Percentiles rank a stretch among this genome's conserved stretches.
Conservation (phyloP, 768 basidiomycete genomes). For the Podaxis pistillaris region DNA sequence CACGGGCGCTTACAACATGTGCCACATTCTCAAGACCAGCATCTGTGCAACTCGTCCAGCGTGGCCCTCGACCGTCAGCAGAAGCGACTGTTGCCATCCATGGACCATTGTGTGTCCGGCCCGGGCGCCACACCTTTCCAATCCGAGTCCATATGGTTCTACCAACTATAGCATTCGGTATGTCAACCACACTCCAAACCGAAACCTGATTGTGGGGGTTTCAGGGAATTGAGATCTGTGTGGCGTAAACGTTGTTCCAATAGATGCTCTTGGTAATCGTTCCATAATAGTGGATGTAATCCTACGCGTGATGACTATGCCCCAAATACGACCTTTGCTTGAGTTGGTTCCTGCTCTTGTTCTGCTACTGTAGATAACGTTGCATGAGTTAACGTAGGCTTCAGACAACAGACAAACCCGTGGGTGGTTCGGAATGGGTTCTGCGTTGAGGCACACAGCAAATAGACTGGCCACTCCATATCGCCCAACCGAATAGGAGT, state of each 20-base stretch:
- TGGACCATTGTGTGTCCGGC: neutral
- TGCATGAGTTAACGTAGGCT: neutral
- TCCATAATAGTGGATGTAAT: neutral
- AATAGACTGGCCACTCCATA: conserved; percentile 28
- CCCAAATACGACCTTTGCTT: conserved; percentile 30
- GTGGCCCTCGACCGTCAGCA: neutral
- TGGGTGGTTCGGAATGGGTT: conserved; percentile 32
- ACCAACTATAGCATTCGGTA: neutral
- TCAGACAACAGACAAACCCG: conserved; percentile 27
- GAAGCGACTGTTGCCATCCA: neutral
- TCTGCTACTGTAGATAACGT: neutral
- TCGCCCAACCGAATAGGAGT: conserved; percentile 28
- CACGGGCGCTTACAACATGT: neutral
- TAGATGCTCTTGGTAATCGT: conserved; percentile 2
- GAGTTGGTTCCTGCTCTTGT: conserved; percentile 18
- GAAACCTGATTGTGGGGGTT: conserved; percentile 88
- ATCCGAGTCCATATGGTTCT: neutral
- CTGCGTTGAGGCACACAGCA: conserved; percentile 57
- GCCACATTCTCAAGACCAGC: neutral
- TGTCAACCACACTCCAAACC: conserved; percentile 39
- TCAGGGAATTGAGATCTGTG: conserved; percentile 66
- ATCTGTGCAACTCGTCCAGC: neutral
- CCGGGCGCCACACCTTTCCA: neutral
- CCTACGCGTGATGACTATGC: conserved; percentile 18
- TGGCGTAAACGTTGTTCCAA: neutral